Base-by-base conservation (phyloP, 1,139 yeast species). In the Saccharomyces hybrid region DNA sequence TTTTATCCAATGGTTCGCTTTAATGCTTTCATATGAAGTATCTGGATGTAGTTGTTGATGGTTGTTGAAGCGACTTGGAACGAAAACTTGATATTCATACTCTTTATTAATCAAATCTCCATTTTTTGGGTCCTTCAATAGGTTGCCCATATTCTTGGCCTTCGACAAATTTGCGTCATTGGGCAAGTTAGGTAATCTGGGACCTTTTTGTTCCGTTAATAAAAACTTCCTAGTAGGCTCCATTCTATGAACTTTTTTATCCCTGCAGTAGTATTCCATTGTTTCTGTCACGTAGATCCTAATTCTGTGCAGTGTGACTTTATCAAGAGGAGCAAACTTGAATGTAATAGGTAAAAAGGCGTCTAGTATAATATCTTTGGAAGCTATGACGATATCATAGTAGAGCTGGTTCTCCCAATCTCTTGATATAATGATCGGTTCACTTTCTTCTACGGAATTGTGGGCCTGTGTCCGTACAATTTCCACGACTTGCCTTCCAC, bases 1-100 rank as follows among this genome's bases (percentile, higher is more conserved):
- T 70, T 93, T 93, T 62, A 93, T 84, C 98, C 99, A 93, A 72
- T 93, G 99, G 66, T 88, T 95, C 5, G 95, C 78, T 71, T 89
- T 91, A 60, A 93, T 89, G 63, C 84, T 83, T 31, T 80, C 82
- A 62, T 79, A 85, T 2, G 89, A 82, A 0, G 97, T 88, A 55
- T 68, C 69, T n/a, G 73, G 73, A 53, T 69, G 69, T 52, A 70
- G 52, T 5, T 89, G 75, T 63, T 88, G 95, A 58, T 90, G 82
- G 6, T 97, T 97, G 8, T 96, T 86, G 69, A 93, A 98, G 59
- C 91, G 88, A 59, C 66, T 91, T 1, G 98, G 98, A 25, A 93
- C 84, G 61, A 77, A 85, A 14, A 91, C 81, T 68, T 88, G 89
- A 68, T 89, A 88, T 67, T 90, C 97, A 59, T 88, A 77, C 66